A percentile compares a stretch with the other conserved stretches of the same genome.
Evolutionary conservation across 495 filamentous ascomycete genomes (phyloP).

Genomic region (Podospora tetraspora): DNA sequence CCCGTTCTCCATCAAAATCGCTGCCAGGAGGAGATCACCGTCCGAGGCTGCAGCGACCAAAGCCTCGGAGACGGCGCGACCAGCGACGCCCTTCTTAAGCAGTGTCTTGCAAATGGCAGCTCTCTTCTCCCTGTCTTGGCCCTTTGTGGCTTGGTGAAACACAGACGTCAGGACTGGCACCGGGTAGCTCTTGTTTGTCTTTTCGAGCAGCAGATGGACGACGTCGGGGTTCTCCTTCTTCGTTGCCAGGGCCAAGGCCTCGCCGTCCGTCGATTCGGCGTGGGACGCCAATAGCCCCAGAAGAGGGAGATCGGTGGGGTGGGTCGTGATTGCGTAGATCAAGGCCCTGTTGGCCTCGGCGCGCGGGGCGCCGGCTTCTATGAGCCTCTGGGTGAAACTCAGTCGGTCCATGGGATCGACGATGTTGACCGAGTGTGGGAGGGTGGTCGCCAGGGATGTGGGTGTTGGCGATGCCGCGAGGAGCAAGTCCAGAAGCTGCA

Average conservation of each 20-base stretch:
- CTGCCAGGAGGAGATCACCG: constrained; percentile 41
- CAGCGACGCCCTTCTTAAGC: constrained; percentile 34
- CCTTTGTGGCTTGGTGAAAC: constrained; percentile 32
- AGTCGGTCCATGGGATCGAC: constrained; percentile 39
- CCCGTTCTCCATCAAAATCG: constrained; percentile 36
- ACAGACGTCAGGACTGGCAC: constrained; percentile 25
- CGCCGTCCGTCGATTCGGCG: constrained; percentile 39
- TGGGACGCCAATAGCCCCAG: constrained; percentile 33
- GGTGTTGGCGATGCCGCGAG: constrained; percentile 29
- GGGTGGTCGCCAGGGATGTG: constrained; percentile 31
- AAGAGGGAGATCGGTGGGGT: constrained; percentile 36
- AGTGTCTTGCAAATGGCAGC: constrained; percentile 32
- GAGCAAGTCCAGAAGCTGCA: constrained; percentile 37
- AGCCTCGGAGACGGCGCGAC: constrained; percentile 35
- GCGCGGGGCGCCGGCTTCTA: constrained; percentile 36
- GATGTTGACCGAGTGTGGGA: constrained; percentile 42
- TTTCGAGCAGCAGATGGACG: constrained; percentile 36
- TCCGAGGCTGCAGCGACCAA: constrained; percentile 39
- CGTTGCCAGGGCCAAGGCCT: constrained; percentile 36
- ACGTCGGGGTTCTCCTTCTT: constrained; percentile 32
- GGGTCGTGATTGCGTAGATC: constrained; percentile 36
- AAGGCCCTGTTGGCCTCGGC: constrained; percentile 41
- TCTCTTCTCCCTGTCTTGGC: constrained; percentile 27
- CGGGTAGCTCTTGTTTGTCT: constrained; percentile 22
- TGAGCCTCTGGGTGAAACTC: constrained; percentile 36